Percentiles rank a stretch among this genome's conserved stretches.
Evolutionary conservation across 371 early-diverging fungal species (phyloP).

Genomic region (Entomophthora muscae): DNA sequence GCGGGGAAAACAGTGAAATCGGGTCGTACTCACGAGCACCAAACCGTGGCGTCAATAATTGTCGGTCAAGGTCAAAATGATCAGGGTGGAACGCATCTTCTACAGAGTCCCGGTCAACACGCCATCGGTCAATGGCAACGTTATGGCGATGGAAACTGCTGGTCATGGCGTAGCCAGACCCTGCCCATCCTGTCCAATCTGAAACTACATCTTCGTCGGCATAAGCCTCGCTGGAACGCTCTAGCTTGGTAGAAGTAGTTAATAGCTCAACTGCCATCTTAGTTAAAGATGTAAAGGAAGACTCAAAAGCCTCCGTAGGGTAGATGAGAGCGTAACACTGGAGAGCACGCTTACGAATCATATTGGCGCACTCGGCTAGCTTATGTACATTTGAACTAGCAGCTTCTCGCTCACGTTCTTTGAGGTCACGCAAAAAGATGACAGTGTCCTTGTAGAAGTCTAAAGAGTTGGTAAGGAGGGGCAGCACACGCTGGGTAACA

Average conservation of each 20-base stretch:
- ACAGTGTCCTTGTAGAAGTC: background rate
- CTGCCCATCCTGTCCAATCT: constrained; percentile 7
- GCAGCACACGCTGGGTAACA: constrained; percentile 1
- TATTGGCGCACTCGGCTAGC: background rate
- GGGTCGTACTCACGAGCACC: constrained; percentile 41
- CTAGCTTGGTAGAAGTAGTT: background rate
- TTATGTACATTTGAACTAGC: background rate
- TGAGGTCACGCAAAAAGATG: background rate
- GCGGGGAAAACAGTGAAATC: constrained; percentile 26
- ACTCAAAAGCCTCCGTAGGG: background rate
- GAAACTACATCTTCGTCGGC: constrained; percentile 7
- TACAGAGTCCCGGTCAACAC: background rate
- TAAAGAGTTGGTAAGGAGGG: background rate
- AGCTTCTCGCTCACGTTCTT: background rate
- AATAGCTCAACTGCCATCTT: background rate
- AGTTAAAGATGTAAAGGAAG: background rate
- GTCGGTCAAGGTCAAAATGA: constrained; percentile 16
- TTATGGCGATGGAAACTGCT: constrained; percentile 4
- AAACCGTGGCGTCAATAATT: constrained; percentile 33
- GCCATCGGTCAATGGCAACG: constrained; percentile 1
- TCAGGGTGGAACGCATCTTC: background rate
- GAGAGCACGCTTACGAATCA: constrained; percentile 6
- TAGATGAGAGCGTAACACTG: constrained; percentile 3
- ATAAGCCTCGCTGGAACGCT: background rate
- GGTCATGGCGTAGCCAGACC: constrained; percentile 7